Evolutionary conservation across 305 asterid species (phyloP), one percentile per base, ranked within the genome.

Genomic region (Plantago coronopus): DNA sequence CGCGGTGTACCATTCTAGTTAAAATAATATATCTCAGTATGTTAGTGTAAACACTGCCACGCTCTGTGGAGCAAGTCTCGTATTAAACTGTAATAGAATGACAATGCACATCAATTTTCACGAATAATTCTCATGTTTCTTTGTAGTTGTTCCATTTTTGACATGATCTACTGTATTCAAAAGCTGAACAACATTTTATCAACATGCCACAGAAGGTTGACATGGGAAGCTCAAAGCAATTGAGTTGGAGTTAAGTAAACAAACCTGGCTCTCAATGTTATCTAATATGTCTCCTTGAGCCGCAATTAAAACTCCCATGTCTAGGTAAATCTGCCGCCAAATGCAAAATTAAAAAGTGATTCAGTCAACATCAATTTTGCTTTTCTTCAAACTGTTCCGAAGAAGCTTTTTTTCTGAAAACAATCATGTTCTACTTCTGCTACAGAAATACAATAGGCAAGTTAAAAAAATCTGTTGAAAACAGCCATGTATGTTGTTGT

Each of bases 241-340:
- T 34, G 40, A 34, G 40, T 34, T 34, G 40, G 40, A 34, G 40
- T 34, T 5, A 12, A 12, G 12, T 6, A 34, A 7, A 44, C 58
- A 57, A 64, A 89, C 95, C 95, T 84, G 97, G 72, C 76, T 81
- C 74, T 87, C 95, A 5, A 89, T 89, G 85, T 89, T 89, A 65
- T 87, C 95, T 59, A 89, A 54, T 70, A 77, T 63, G 63, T 85
- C 96, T 59, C 93, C 97, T 80, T 87, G 96, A 75, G 93, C 93
- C 48, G 80, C 88, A 17, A 87, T 81, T 42, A 89, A 73, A 66
- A 89, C 97, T 48, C 88, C 85, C 95, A 89, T 75, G 40, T 83
- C 97, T n/a, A 89, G 84, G 73, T 82, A 89, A 13, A 84, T 86
- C 91, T 87, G 69, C 43, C 48, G 66, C 15, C 15, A 8, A 17